Base-by-base conservation (phyloP, 2,329 filamentous ascomycete species). In the Aspergillus hortae region DNA sequence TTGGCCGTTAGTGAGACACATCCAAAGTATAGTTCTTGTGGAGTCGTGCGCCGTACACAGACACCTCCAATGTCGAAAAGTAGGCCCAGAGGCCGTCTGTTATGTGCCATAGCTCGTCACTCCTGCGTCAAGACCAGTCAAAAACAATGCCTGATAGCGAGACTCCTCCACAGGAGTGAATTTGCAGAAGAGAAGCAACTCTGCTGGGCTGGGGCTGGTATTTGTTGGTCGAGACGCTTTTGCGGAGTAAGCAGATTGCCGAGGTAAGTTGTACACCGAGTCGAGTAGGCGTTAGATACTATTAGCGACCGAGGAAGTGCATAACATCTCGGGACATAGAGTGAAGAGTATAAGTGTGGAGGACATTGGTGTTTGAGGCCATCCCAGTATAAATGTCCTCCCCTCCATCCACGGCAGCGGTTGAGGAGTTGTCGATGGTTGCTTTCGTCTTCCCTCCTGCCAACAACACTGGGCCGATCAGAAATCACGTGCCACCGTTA, bases 41-140 rank as follows among this genome's bases (percentile, higher is more conserved):
- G 17, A 11, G 32, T 23, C 23, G 45, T 46, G 33, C 17, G 33
- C 32, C 90, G 79, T 87, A 96, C 92, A 80, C 90, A 95, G 61
- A 99, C 94, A 56, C 94, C 94, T 36, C 94, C 94, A 61, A 99
- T 94, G 73, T 99, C 94, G 70, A 97, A 97, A 19, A 99, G 78
- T 30, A 95, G 76, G 50, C 89, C 89, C 61, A 88, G 88, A 27
- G 89, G 88, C 50, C 61, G 77, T 52, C 73, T 77, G 38, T 66
- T 66, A 42, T 64, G 58, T 7, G 74, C 53, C 75, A 78, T 79
- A 25, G 32, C 44, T 36, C 19, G 3, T 27, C 9, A 45, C 32
- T 15, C 4, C 23, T 36, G 6, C 6, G 40, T 3, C 9, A n/a
- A 27, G 15, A 27, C 3, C 23, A 6, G 23, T 23, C 6, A 6